Evolutionary conservation across 1,139 yeast genomes (phyloP), one percentile per base, ranked within the genome.

Genomic region (Kazachstania sp.): DNA sequence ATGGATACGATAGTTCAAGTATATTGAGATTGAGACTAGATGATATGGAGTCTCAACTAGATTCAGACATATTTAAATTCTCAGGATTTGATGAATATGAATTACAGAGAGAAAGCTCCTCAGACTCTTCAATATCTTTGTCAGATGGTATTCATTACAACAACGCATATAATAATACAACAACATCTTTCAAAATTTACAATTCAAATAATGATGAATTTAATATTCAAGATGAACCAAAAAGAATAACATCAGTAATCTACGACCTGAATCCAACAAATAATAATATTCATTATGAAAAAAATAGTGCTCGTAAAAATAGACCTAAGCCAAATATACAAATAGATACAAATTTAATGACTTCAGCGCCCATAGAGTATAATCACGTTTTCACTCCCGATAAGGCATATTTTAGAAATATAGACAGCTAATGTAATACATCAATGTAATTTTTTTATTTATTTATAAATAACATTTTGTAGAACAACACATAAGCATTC

Each of bases 321-420:
- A 37, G 38, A 20, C 41, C 42, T 2, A 43, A 32, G 23, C 41
- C 41, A 7, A 29, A 20, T 3, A 5, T 42, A 15, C 4, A 4
- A n/a, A 3, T 42, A 6, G 18, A 36, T 8, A 36, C 45, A 29
- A 18, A 23, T 26, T 5, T 19, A 2, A 15, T 15, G 12, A 23
- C 15, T 23, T 5, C 15, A 3, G 9, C 28, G 3, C 15, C 35
- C 6, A 4, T 26, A 6, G 9, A 31, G 12, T n/a, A 18, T 30
- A 20, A 31, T 9, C 43, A 37, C 39, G 16, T 48, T 6, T 42
- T 40, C 36, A 47, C 52, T 32, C 52, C 52, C 11, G 36, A 37
- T 13, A 41, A 44, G 34, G 52, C 52, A 38, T 45, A 47, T 37
- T 49, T 49, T 30, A 39, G 35, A 32, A n/a, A 15, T 16, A 32